Percentiles rank a stretch among this genome's conserved stretches.
Conservation (phyloP, 73 alveolate species). For the Urostyla sp. region DNA sequence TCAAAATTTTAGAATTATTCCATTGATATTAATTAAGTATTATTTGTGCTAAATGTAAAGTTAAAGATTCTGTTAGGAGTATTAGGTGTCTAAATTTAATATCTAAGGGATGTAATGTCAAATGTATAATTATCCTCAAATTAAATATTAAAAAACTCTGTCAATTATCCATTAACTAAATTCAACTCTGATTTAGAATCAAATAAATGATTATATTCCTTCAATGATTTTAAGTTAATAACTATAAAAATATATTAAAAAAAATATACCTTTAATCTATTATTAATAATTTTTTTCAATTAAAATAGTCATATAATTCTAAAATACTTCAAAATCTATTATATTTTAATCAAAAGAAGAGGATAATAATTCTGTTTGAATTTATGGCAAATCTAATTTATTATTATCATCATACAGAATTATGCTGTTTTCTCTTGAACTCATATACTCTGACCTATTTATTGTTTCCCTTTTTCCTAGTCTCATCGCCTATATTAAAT, state of each 20-base stretch:
- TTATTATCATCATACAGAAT: neutral
- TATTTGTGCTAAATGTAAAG: slow-evolving; percentile 63
- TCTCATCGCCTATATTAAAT: neutral
- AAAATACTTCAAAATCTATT: slow-evolving; percentile 43
- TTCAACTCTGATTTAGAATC: slow-evolving; percentile 34
- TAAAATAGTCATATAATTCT: slow-evolving; percentile 46
- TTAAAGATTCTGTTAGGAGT: slow-evolving; percentile 45
- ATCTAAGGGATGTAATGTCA: slow-evolving; percentile 45
- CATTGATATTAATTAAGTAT: neutral
- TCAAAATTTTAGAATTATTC: slow-evolving; percentile 22
- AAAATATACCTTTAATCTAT: slow-evolving; percentile 19
- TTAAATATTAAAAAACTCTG: slow-evolving; percentile 26
- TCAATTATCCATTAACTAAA: neutral
- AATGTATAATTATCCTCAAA: slow-evolving; percentile 56
- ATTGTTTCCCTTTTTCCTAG: slow-evolving; percentile 14
- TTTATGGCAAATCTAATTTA: neutral
- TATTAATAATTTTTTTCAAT: slow-evolving; percentile 6
- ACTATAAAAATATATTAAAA: neutral
- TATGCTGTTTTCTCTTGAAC: neutral
- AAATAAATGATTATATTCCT: slow-evolving; percentile 9
- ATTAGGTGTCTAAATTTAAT: slow-evolving; percentile 52
- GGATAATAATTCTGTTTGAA: neutral
- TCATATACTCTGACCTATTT: neutral
- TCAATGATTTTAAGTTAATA: slow-evolving; percentile 23
- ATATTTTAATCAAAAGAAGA: neutral